phyloP scores from a whole-genome alignment of 2,329 filamentous ascomycete genomes.

The Thelonectria discophora region DNA sequence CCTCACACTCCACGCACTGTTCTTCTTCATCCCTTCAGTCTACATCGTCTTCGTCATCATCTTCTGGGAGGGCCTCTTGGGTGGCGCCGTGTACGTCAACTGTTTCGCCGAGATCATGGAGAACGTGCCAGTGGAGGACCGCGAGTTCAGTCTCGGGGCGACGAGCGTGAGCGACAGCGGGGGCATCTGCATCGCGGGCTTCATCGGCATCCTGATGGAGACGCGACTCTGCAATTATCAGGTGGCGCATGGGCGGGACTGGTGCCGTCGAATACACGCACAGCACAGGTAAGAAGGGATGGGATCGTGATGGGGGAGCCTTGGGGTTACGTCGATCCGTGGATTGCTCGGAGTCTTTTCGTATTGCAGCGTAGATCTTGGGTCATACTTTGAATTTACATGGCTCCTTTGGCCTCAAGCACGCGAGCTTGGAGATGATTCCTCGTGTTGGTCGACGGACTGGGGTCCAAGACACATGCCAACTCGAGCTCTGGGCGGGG shows the following conservation, averaged over 20 bases:
- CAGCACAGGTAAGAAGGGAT: constrained; percentile 29
- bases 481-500: too few species aligned
- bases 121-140: constrained; percentile 76
- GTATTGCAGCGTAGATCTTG: not conserved
- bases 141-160: constrained; percentile 90
- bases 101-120: constrained; percentile 96
- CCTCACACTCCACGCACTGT: constrained; percentile 79
- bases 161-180: constrained; percentile 92
- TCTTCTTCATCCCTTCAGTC: constrained; percentile 83
- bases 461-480: not conserved
- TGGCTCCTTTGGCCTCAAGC: not conserved
- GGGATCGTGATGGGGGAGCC: constrained; percentile 4
- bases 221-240: constrained; percentile 85
- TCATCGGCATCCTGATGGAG: constrained; percentile 85
- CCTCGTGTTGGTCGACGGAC: not conserved
- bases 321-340: not conserved
- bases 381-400: not conserved
- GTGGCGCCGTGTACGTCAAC: constrained; percentile 93
- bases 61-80: constrained; percentile 94
- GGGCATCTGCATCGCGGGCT: constrained; percentile 88
- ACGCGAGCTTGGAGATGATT: not conserved
- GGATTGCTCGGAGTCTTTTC: constrained; percentile 3
- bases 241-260: constrained; percentile 79
- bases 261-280: constrained; percentile 68
- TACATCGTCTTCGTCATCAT: constrained; percentile 86